Evolutionary conservation across 768 basidiomycete species (phyloP).

Genomic region (Auricularia sp.): DNA sequence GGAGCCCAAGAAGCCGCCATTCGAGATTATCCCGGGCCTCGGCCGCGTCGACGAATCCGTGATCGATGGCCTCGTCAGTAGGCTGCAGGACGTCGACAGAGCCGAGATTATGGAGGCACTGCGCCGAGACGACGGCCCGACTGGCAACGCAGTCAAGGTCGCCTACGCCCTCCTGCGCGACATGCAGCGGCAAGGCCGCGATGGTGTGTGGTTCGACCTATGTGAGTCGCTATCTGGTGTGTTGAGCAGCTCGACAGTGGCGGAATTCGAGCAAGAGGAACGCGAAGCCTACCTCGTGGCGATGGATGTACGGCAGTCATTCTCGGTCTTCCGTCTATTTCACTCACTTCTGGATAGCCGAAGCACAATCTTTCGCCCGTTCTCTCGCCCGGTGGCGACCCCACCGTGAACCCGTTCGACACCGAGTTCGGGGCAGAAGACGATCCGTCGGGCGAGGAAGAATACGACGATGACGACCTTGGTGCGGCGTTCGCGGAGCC

Average conservation of each 20-base stretch:
- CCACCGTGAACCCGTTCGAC: conserved; percentile 70
- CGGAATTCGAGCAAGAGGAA: conserved; percentile 75
- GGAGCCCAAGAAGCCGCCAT: conserved; percentile 57
- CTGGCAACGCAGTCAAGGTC: conserved; percentile 91
- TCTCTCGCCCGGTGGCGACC: conserved; percentile 46
- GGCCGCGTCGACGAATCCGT: conserved; percentile 89
- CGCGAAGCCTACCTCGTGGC: conserved; percentile 69
- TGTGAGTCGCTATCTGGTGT: not conserved
- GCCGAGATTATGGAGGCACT: conserved; percentile 85
- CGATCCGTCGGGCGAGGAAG: conserved; percentile 47
- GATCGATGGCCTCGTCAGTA: conserved; percentile 65
- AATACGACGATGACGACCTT: conserved; percentile 19
- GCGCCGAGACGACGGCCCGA: conserved; percentile 69
- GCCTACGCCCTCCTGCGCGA: conserved; percentile 91
- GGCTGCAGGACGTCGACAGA: conserved; percentile 64
- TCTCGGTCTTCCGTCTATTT: conserved; percentile 3
- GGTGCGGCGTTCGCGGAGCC: conserved; percentile 29
- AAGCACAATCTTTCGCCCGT: conserved; percentile 58
- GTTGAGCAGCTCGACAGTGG: conserved; percentile 34
- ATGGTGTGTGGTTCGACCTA: conserved; percentile 46
- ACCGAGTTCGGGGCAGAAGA: conserved; percentile 51
- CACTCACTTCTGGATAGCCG: conserved; percentile 34
- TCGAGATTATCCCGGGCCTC: conserved; percentile 82
- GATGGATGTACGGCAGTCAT: conserved; percentile 55
- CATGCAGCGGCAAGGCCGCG: conserved; percentile 72